Evolutionary conservation across 2,329 filamentous ascomycete genomes (phyloP).

Genomic region (Stagonosporopsis rhizophila): DNA sequence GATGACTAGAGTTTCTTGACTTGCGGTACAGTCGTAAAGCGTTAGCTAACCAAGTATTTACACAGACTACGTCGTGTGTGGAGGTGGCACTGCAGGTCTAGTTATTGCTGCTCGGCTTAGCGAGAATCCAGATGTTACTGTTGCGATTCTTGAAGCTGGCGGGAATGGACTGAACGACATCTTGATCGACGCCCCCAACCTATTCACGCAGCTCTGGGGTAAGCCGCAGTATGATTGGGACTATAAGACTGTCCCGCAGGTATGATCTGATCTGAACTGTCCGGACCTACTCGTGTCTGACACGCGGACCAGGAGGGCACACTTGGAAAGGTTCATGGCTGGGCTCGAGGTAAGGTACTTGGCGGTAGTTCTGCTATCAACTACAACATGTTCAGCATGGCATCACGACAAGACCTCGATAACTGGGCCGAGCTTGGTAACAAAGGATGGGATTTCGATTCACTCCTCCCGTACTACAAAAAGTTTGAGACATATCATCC

Average conservation of each 20-base stretch:
- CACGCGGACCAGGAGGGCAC: constrained; percentile 31
- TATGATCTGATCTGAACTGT: neutral
- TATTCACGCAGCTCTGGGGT: constrained; percentile 34
- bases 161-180: constrained; percentile 36
- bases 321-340: constrained; percentile 28
- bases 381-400: constrained; percentile 40
- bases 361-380: constrained; percentile 52
- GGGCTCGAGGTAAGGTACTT: constrained; percentile 40
- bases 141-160: constrained; percentile 41
- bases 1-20: neutral
- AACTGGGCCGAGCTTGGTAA: constrained; percentile 53
- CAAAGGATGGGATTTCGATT: constrained; percentile 47
- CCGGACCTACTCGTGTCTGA: constrained; percentile 5
- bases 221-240: constrained; percentile 45
- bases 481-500: constrained; percentile 47
- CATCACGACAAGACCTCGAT: constrained; percentile 41
- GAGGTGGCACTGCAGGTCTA: constrained; percentile 42
- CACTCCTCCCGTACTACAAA: constrained; percentile 44
- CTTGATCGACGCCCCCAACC: constrained; percentile 37
- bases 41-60: neutral
- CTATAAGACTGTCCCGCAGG: constrained; percentile 42
- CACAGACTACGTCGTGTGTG: constrained; percentile 28
- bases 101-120: constrained; percentile 39
- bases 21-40: neutral
- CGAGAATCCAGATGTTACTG: constrained; percentile 36